These are phyloP conservation scores for Nannizziopsis arthrosporioides DNA, from an alignment of 2,329 filamentous ascomycete species.

Conservation along the genomic window DNA sequence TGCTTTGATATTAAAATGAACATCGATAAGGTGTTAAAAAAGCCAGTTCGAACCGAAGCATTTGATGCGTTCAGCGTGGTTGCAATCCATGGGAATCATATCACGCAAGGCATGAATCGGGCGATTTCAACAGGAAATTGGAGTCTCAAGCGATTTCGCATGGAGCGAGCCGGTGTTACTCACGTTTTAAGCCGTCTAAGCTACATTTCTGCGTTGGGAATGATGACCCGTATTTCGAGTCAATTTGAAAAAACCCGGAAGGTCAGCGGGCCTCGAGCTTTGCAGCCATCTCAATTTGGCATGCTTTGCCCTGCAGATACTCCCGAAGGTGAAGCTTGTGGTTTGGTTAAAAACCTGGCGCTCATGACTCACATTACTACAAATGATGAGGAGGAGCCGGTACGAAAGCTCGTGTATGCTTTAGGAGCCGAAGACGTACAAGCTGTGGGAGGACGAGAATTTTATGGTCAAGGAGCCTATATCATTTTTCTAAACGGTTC, in stretches of 20 bases:
- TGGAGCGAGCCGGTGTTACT: constrained; percentile 94
- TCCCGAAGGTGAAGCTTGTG: constrained; percentile 95
- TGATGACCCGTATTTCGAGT: constrained; percentile 98
- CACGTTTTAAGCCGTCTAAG: constrained; percentile 91
- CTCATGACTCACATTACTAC: constrained; percentile 99
- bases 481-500: constrained; percentile 94
- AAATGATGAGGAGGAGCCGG: constrained; percentile 82
- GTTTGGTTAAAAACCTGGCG: constrained; percentile 93
- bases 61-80: constrained; percentile 82
- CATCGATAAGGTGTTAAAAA: constrained; percentile 91
- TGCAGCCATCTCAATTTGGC: constrained; percentile 95
- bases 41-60: constrained; percentile 75
- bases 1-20: constrained; percentile 78
- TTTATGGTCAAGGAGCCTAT: constrained; percentile 73
- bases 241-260: constrained; percentile 99
- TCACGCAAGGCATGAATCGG: constrained; percentile 85
- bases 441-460: constrained; percentile 69
- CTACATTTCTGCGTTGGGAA: constrained; percentile 91
- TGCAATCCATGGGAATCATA: constrained; percentile 70
- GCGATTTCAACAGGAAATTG: constrained; percentile 97
- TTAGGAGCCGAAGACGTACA: constrained; percentile 75
- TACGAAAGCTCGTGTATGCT: constrained; percentile 74
- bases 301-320: constrained; percentile 98
- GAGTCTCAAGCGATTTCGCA: constrained; percentile 95
- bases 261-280: constrained; percentile 84